Evolutionary conservation across 257 asterid species (phyloP).

Genomic region (Echium plantagineum): DNA sequence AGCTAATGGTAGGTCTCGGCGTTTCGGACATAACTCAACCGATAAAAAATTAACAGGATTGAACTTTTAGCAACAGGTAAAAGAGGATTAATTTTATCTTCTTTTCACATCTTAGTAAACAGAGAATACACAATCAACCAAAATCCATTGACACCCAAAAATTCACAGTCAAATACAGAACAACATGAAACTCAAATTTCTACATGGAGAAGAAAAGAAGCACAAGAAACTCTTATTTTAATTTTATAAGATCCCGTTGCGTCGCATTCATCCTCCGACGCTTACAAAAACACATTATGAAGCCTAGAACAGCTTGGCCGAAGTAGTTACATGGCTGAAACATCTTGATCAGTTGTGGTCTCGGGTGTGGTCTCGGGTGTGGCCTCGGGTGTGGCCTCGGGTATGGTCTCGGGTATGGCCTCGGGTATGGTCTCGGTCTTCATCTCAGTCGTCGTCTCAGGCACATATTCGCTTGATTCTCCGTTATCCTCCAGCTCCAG

Average conservation of each 20-base stretch:
- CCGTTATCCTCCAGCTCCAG: slow-evolving; percentile 33
- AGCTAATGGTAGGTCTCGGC: too few species aligned
- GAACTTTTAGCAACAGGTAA: too few species aligned
- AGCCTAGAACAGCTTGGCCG: background rate
- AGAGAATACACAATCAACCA: background rate
- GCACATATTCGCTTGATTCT: slow-evolving; percentile 16
- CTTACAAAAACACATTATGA: background rate
- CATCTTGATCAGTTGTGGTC: slow-evolving; percentile 18
- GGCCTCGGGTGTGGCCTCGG: too few species aligned
- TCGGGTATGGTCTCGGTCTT: too few species aligned
- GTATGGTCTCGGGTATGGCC: too few species aligned
- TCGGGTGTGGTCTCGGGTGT: slow-evolving; percentile 18
- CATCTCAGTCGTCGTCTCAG: too few species aligned
- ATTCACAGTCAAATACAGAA: background rate
- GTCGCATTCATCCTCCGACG: background rate
- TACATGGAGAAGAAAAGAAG: background rate
- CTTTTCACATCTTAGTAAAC: too few species aligned
- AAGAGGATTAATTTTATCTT: background rate
- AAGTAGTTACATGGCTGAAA: background rate
- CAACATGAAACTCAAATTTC: background rate
- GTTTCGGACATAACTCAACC: too few species aligned
- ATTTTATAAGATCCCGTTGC: background rate
- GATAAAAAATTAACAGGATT: too few species aligned
- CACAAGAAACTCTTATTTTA: background rate
- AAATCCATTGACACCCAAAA: background rate